These are phyloP conservation scores for Ceratocystis huliohia DNA, from an alignment of 2,329 filamentous ascomycete species.

Conservation along the genomic window DNA sequence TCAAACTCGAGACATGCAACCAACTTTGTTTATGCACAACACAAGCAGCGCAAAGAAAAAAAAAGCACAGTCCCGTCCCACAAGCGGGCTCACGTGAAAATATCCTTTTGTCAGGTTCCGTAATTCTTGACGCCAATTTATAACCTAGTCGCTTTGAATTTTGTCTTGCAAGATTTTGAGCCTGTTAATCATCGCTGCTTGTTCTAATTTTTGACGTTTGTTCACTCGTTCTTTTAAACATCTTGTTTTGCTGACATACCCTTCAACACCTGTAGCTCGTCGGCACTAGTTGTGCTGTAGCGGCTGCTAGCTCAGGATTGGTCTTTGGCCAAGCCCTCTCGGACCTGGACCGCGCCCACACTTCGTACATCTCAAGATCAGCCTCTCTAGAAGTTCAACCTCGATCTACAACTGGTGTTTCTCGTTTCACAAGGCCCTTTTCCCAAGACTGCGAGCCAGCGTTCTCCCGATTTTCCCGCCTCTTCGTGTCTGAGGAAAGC, in stretches of 20 bases:
- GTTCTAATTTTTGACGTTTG: no score
- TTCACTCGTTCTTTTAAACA: background rate
- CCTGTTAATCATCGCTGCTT: background rate
- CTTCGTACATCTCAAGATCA: slow-evolving; percentile 16
- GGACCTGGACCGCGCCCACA: slow-evolving; percentile 24
- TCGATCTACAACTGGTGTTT: slow-evolving; percentile 10
- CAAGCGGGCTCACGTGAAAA: slow-evolving; percentile 9
- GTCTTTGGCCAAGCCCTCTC: slow-evolving; percentile 42
- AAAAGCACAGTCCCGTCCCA: slow-evolving; percentile 10
- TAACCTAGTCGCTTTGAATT: background rate
- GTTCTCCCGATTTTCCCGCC: slow-evolving; percentile 13
- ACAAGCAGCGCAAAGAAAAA: background rate
- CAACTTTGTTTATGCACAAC: slow-evolving; percentile 8
- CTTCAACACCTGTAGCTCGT: slow-evolving; percentile 36
- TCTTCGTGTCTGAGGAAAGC: slow-evolving; percentile 7
- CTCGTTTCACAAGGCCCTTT: slow-evolving; percentile 15
- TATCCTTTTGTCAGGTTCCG: slow-evolving; percentile 1
- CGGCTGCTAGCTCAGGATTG: slow-evolving; percentile 46
- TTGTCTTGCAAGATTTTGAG: background rate
- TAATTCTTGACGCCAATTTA: slow-evolving; percentile 20
- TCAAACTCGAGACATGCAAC: slow-evolving; percentile 10
- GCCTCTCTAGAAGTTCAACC: slow-evolving; percentile 11
- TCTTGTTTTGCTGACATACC: background rate
- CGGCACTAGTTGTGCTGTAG: slow-evolving; percentile 48
- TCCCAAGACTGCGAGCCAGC: slow-evolving; percentile 19